Evolutionary conservation across 2,329 filamentous ascomycete species (phyloP), one percentile per base, ranked within the genome.

Genomic region (Aspergillus bombycis): DNA sequence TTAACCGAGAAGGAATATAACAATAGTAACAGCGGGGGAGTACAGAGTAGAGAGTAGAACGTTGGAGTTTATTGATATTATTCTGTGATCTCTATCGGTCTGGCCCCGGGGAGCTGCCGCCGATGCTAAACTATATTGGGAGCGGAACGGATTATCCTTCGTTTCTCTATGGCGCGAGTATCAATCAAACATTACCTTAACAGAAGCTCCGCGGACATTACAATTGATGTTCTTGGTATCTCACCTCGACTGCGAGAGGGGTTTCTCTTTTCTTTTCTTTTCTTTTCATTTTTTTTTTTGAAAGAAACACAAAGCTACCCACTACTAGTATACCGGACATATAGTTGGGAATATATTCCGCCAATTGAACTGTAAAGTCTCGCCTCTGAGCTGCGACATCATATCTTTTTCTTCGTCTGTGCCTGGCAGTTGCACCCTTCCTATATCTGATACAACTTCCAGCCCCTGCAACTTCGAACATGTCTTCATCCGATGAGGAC

Each of bases 401-500:
- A 50, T 30, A 41, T 28, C 46, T 19, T 50, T 48, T 59, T 48
- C 32, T 30, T 30, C 26, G 16, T 19, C 30, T 12, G 48, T 34
- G 23, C 5, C 28, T 30, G 28, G 16, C 52, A 12, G n/a, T 54
- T 34, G 32, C 12, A 34, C 32, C 32, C 32, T 32, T 32, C 32
- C 34, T 14, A 36, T 36, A 36, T 36, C 12, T 23, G 6, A 16
- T 41, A 36, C 16, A 52, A n/a, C 9, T 30, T 50, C 23, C 50
- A 28, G 30, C 7, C 16, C 23, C 23, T 38, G 16, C 36, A 26
- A 57, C 46, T 28, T 58, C 45, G 52, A 67, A 36, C 45, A 78
- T 79, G 77, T 79, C 76, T 53, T 74, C 72, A 19, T 78, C 77
- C 32, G 77, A 78, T 55, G 77, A 79, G 65, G 77, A 78, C 43